Evolutionary conservation across 2,329 filamentous ascomycete genomes (phyloP), one percentile per base, ranked within the genome.

Genomic region (Teratosphaeria epicoccoides): DNA sequence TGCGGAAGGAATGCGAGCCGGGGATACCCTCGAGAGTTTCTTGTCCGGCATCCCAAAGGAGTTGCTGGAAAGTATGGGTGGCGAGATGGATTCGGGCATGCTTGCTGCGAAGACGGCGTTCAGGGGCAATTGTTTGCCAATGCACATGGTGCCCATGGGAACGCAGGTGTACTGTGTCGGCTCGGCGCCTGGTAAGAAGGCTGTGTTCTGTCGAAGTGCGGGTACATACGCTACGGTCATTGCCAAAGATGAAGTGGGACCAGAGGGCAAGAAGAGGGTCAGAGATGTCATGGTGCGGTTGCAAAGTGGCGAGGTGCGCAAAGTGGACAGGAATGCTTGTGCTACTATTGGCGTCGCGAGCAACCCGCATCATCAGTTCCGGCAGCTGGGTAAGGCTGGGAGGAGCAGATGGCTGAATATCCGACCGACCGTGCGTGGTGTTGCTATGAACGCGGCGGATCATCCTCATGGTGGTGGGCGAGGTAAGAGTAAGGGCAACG

Each of bases 401-500:
- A 82, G 94, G 63, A 89, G 85, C 62, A 82, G 93, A 65, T 96
- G 89, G 90, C 73, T 97, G 59, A 93, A 93, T 66, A 95, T 94
- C 66, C 79, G 93, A 61, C 93, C 93, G 14, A 96, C 93, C 0
- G 93, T 98, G 44, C 84, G 94, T 76, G 94, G 93, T 85, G 74
- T 97, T 63, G 93, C 94, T 57, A 98, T 98, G 94, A 98, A 98
- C 76, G 89, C 91, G 82, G 87, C 83, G 63, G 93, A 98, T 66
- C 93, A 98, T 78, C 93, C 93, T 66, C 93, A 98, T 71, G 93
- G 93, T 80, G 93, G 93, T 86, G 93, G 93, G 72, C 83, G 94
- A 78, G 93, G 93, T 76, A 98, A 98, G 76, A 96, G 89, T 52
- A 98, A 98, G 87, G 89, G 93, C 82, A 95, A 96, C 68, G 83